Base-by-base conservation (phyloP, 208 protist genomes). In the Leishmania tarentolae region DNA sequence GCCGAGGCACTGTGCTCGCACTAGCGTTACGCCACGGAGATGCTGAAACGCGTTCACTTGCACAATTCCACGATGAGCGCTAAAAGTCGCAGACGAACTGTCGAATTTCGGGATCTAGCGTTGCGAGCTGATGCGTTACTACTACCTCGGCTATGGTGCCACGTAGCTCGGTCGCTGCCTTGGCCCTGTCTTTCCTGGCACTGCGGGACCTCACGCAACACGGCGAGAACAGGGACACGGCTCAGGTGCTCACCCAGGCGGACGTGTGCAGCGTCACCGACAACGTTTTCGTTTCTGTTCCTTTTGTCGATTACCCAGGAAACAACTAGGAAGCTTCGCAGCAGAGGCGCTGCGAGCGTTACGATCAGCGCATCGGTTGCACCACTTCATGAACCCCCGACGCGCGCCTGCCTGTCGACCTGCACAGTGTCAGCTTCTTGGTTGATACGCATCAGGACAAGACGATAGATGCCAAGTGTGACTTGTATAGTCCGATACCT, bases 351-450 rank as follows among this genome's bases (percentile, higher is more conserved):
- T 59, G 44, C 75, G 83, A 50, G 73, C 70, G 74, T 35, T 82
- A 42, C 72, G 80, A 9, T 79, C 83, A 2, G 86, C 86, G 1
- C 83, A 87, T 78, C 86, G 83, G 63, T 87, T 87, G 79, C 73
- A 84, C 68, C 74, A 66, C 66, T 90, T 87, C 73, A 90, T 90
- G 86, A 90, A 83, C 61, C 72, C 66, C 83, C 8, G 77, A 90
- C 71, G 86, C 75, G 15, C 86, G 87, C 81, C 73, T 90, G 53
- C 83, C 85, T 78, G 83, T 79, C 31, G 83, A 90, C 59, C 57
- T 90, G 57, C 86, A 90, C 78, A 83, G 81, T 59, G 83, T 80
- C 79, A 85, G 83, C 75, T 70, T 90, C 57, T 87, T 90, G 37
- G 76, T 84, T 17, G 81, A 90, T 59, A 81, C 56, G 9, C 35